Percentiles rank a stretch among this genome's conserved stretches.
These are phyloP conservation scores for Penicillium sp. DNA, from an alignment of 2,329 filamentous ascomycete species.

Conservation along the genomic window DNA sequence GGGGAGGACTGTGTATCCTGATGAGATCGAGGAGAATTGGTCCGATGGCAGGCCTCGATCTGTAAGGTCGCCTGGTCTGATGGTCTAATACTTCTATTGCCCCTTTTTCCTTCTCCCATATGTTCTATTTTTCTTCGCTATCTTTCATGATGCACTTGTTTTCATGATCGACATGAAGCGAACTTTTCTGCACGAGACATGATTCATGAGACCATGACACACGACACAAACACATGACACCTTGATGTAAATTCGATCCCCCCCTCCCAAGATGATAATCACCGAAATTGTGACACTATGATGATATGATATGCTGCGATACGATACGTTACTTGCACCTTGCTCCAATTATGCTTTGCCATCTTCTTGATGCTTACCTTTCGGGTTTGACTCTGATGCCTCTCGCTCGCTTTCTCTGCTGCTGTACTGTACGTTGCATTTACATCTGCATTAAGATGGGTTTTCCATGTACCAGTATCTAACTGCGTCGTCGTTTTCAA, in stretches of 20 bases:
- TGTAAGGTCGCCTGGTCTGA: slow-evolving; percentile 15
- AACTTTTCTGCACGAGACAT: neutral
- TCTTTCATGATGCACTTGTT: neutral
- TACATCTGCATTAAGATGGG: neutral
- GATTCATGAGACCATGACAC: neutral
- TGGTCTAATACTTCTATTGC: slow-evolving; percentile 7
- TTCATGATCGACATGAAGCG: neutral
- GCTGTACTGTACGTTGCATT: neutral
- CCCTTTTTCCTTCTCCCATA: neutral
- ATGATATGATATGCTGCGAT: neutral
- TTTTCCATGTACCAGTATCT: neutral
- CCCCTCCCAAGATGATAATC: neutral
- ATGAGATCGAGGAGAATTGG: slow-evolving; percentile 37
- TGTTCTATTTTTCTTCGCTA: neutral
- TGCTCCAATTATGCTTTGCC: neutral
- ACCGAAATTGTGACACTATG: neutral
- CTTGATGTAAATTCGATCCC: neutral
- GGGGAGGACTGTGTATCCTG: slow-evolving; percentile 31
- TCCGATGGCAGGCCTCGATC: slow-evolving; percentile 20
- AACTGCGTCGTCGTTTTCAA: neutral
- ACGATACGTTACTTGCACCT: neutral
- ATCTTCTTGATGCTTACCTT: neutral
- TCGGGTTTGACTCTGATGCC: neutral
- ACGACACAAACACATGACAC: neutral
- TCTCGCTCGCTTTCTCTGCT: neutral